Evolutionary conservation across 2,329 filamentous ascomycete genomes (phyloP), one percentile per base, ranked within the genome.

Genomic region (Calycina herbarum): DNA sequence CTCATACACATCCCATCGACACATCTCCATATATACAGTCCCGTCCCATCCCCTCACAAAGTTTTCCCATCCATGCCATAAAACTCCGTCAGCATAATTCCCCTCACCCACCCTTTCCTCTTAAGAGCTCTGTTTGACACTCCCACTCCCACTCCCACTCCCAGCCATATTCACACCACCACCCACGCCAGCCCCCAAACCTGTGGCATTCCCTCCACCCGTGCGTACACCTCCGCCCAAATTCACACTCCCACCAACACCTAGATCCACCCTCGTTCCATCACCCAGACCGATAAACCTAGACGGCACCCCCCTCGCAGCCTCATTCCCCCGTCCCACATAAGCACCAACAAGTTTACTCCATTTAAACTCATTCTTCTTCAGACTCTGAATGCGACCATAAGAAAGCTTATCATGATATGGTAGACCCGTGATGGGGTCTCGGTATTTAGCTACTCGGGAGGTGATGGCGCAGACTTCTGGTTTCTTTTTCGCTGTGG

Each of bases 391-490:
- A 57, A 98, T 90, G 76, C 96, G 89, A 72, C 87, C 87, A 79
- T 93, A 97, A 0, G 93, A 94, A 68, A 89, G 86, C 56, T 87
- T 82, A 75, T 94, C 94, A 69, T 87, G 85, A 78, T 94, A 99
- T 0, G 89, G 87, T 17, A 98, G 83, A 0, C 92, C 91, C 0
- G 94, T 98, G 71, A 86, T 85, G 0, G 93, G 92, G 76, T 99
- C 95, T 29, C 89, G 86, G 77, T 96, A 98, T 63, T 87, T 87
- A 13, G 94, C 95, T 54, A 24, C 86, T 62, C 89, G 86, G 73
- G 89, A 90, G 0, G 93, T 97, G 75, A 98, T 94, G 59, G 89
- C 89, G 77, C 95, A 99, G 38, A 89, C 81, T 57, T 83, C 80
- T 67, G 66, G 68, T 15, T 56, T 54, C 15, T 63, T 58, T 64